These are phyloP conservation scores for Colletotrichum shisoi DNA, from an alignment of 2,329 filamentous ascomycete species.

Conservation along the genomic window DNA sequence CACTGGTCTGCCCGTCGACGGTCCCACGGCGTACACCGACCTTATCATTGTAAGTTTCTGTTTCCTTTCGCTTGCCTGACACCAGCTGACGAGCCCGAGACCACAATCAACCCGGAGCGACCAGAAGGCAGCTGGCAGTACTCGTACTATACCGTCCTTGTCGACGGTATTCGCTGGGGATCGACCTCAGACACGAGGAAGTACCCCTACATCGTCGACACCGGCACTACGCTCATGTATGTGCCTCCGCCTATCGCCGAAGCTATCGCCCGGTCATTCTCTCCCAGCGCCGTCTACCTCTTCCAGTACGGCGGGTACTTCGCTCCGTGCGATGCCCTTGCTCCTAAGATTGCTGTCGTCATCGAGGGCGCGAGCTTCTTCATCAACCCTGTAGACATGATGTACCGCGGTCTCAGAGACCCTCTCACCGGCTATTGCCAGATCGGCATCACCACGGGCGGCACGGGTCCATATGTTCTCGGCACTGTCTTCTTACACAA, in stretches of 20 bases:
- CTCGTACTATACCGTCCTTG: slow-evolving; percentile 63
- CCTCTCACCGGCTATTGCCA: slow-evolving; percentile 58
- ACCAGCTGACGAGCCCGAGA: slow-evolving; percentile 47
- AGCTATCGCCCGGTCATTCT: slow-evolving; percentile 57
- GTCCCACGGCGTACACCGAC: slow-evolving; percentile 49
- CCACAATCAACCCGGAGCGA: slow-evolving; percentile 52
- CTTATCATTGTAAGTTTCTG: slow-evolving; percentile 56
- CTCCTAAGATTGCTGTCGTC: slow-evolving; percentile 56
- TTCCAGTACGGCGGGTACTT: slow-evolving; percentile 60
- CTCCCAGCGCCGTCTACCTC: slow-evolving; percentile 57
- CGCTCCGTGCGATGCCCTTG: slow-evolving; percentile 57
- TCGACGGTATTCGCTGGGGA: slow-evolving; percentile 58
- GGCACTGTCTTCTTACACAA: slow-evolving; percentile 62
- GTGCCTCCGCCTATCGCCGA: slow-evolving; percentile 60
- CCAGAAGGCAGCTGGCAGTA: slow-evolving; percentile 54
- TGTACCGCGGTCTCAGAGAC: slow-evolving; percentile 55
- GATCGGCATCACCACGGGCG: slow-evolving; percentile 56
- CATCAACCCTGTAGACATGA: slow-evolving; percentile 59
- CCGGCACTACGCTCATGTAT: slow-evolving; percentile 61
- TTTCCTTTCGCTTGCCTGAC: background rate
- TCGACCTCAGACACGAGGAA: slow-evolving; percentile 53
- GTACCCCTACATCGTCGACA: slow-evolving; percentile 62
- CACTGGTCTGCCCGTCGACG: slow-evolving; percentile 49
- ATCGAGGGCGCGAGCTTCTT: slow-evolving; percentile 55
- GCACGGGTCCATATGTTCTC: slow-evolving; percentile 57